A percentile compares a stretch with the other conserved stretches of the same genome.
These are phyloP conservation scores for Triticum turgidum DNA, from an alignment of 176 grass and related monocot genomes.

Conservation along the genomic window DNA sequence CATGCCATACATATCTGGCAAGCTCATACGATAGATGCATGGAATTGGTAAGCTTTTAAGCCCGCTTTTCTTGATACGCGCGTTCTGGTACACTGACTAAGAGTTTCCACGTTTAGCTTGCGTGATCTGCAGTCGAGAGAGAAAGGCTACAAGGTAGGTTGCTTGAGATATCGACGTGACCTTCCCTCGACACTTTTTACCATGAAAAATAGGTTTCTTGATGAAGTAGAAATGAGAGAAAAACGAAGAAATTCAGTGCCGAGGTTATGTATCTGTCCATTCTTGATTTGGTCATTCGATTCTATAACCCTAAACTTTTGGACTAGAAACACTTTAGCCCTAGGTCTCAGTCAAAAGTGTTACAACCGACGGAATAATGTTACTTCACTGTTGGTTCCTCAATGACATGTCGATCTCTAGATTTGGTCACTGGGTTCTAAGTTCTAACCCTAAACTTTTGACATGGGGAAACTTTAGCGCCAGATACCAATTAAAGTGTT, in stretches of 20 bases:
- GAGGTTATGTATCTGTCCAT: too few species aligned
- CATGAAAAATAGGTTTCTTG: not conserved
- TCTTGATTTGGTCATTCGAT: not conserved
- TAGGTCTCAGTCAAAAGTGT: not conserved
- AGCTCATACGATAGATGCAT: not conserved
- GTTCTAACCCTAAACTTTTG: not conserved
- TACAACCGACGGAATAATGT: not conserved
- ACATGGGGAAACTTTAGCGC: not conserved
- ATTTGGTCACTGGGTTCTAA: not conserved
- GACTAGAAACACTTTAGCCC: not conserved
- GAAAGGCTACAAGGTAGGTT: not conserved
- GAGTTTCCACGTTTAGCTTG: conserved; percentile 10
- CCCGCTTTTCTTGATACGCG: not conserved
- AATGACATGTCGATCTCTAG: not conserved
- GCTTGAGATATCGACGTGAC: not conserved
- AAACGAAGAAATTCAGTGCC: not conserved
- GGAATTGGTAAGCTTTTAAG: not conserved
- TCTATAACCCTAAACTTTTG: not conserved
- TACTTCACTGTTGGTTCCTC: not conserved
- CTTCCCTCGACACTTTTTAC: not conserved
- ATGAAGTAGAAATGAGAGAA: not conserved
- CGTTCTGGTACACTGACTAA: not conserved
- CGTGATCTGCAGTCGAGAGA: not conserved
- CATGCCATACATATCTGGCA: not conserved
- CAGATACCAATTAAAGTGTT: not conserved